Base-by-base conservation (phyloP, 306 rosid genomes). In the Pterocarpus macrocarpus region DNA sequence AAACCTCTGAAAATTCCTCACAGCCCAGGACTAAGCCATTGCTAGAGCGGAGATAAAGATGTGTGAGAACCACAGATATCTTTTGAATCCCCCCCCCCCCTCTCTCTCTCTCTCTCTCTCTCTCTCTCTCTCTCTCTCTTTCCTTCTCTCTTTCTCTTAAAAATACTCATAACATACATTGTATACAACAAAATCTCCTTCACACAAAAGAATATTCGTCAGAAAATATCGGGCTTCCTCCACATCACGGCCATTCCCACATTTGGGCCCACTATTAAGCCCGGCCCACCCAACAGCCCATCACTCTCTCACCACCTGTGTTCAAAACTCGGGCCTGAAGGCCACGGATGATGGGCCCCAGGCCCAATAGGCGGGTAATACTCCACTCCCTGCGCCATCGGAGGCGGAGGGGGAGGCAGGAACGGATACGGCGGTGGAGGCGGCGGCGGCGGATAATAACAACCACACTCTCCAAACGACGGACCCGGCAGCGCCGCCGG, bases 341-440 rank as follows among this genome's bases (percentile, higher is more conserved):
- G 13, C 86, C 88, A 81, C 7, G 38, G 73, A 56, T 65, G 47
- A 43, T 43, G 72, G 64, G 69, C 73, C 70, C 1, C 53, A 10
- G 84, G 88, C 69, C 77, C 81, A 78, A 55, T 14, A 6, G 52
- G 70, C 2, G 59, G 39, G 43, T 36, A 30, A 45, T 45, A 58
- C 2, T 8, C 30, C 16, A 14, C 36, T 30, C 56, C 76, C 28
- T 56, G 65, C 16, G 5, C 69, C 49, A 59, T 44, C 5, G 28
- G 52, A 55, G 61, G 61, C 8, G 78, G 85, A 53, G 75, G 81
- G 12, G 82, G 81, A 45, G 76, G 76, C n/a, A 77, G 77, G 28
- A 22, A 22, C 15, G 81, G 78, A 12, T 50, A 63, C 36, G 65
- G n/a, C 8, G 80, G 78, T 12, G 47, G 14, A 4, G 75, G 65